Evolutionary conservation across 192 early-diverging fungal species (phyloP), one percentile per base, ranked within the genome.

Genomic region (Spizellomyces sp.): DNA sequence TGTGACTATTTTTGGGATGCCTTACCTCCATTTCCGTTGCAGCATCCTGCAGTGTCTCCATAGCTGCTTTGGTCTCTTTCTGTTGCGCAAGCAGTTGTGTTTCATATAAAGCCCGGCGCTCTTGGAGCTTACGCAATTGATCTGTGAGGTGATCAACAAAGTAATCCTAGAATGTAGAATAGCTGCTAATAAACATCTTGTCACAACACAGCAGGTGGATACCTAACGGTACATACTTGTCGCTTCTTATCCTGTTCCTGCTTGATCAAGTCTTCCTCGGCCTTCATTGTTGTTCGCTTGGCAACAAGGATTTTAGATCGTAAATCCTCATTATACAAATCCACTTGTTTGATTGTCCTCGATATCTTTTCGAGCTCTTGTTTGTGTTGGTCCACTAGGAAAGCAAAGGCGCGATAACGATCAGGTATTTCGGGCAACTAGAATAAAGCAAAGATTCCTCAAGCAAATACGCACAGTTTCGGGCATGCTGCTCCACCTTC

Each of bases 241-340:
- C 84, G 78, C 64, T 85, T 85, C 68, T 88, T 88, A 42, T 88
- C 87, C 10, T 77, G 64, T 67, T 88, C 87, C 69, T 88, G 87
- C 57, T 81, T 76, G 21, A 79, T 58, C 21, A 88, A 75, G 69
- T 88, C 87, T 65, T 86, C 84, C 71, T 88, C 87, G 41, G 87
- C 81, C 79, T 88, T 88, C 55, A 88, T 72, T 7, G 87, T 88
- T 22, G 79, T 85, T 12, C 87, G 67, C 60, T 87, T 87, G 22
- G 85, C 84, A 9, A 87, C 80, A 4, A 81, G 57, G 54, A 88
- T 85, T 64, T 85, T 81, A 45, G 74, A 76, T 36, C 78, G 50
- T 7, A 88, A 77, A 67, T 88, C 85, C 42, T 88, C 87, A 62
- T 85, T 83, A 68, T 85, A 88, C 50, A 87, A 66, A 67, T 88